These are phyloP conservation scores for Cyberlindnera bimundalis DNA, from an alignment of 805 yeast species.

Conservation along the genomic window DNA sequence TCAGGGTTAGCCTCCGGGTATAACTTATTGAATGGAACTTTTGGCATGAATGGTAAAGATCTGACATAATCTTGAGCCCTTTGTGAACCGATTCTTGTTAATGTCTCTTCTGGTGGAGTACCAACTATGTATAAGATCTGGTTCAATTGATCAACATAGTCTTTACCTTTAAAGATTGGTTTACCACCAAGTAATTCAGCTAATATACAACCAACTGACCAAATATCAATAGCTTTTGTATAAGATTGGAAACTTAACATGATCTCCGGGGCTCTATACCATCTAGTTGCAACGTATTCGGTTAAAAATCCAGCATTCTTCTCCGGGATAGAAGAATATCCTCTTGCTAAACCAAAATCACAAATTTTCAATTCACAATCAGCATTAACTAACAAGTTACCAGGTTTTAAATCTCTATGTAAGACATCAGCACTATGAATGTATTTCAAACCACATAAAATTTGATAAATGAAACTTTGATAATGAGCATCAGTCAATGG, in stretches of 20 bases:
- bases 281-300: constrained; percentile 96
- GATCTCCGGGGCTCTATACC: constrained; percentile 99
- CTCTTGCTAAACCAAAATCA: constrained; percentile 95
- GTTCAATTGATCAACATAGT: constrained; percentile 91
- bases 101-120: constrained; percentile 78
- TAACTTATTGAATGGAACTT: constrained; percentile 62
- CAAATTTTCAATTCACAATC: constrained; percentile 96
- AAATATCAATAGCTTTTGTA: constrained; percentile 93
- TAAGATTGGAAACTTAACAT: constrained; percentile 93
- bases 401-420: constrained; percentile 94
- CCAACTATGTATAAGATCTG: constrained; percentile 85
- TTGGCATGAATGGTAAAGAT: constrained; percentile 78
- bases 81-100: constrained; percentile 70
- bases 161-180: constrained; percentile 92
- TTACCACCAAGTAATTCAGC: constrained; percentile 91
- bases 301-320: constrained; percentile 92
- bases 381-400: constrained; percentile 87
- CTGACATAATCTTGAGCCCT: constrained; percentile 92
- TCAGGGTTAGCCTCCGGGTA: constrained; percentile 86
- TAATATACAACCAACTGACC: constrained; percentile 97
- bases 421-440: constrained; percentile 90
- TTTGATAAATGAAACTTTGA: constrained; percentile 90
- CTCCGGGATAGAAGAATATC: constrained; percentile 77
- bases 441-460: constrained; percentile 84
- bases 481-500: constrained; percentile 92